phyloP scores from a whole-genome alignment of 176 grass and related monocot genomes.

The Zea luxurians region DNA sequence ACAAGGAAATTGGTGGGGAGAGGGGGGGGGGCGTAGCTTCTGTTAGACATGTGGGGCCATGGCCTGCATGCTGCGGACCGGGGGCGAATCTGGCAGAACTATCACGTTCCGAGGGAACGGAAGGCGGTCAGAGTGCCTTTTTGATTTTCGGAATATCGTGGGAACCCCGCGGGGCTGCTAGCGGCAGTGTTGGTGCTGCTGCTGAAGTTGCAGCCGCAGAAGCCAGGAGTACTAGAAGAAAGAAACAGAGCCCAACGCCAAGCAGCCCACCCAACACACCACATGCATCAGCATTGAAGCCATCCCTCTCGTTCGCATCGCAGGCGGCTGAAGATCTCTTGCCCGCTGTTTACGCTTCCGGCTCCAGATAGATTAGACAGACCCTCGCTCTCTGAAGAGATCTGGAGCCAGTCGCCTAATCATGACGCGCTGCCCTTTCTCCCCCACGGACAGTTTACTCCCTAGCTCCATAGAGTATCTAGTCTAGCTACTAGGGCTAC shows the following conservation, averaged over 20 bases:
- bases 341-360: slow-evolving; percentile 50
- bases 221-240: neutral
- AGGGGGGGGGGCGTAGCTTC: no score
- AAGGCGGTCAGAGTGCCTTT: slow-evolving; percentile 35
- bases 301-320: neutral
- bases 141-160: slow-evolving; percentile 42
- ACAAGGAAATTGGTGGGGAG: no score
- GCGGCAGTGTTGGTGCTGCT: neutral
- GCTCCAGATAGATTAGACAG: slow-evolving; percentile 36
- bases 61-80: slow-evolving; percentile 41
- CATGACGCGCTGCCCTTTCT: slow-evolving; percentile 45
- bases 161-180: slow-evolving; percentile 29
- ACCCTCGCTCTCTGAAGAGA: slow-evolving; percentile 25
- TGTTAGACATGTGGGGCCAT: slow-evolving; percentile 15
- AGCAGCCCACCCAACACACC: neutral
- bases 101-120: slow-evolving; percentile 61
- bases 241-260: slow-evolving; percentile 52
- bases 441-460: neutral
- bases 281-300: slow-evolving; percentile 20
- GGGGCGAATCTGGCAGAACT: slow-evolving; percentile 67
- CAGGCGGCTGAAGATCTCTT: slow-evolving; percentile 34
- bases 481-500: slow-evolving; percentile 38
- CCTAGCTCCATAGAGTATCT: neutral
- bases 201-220: slow-evolving; percentile 20
- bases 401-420: slow-evolving; percentile 36